These are phyloP conservation scores for Prosopis cineraria DNA, from an alignment of 306 rosid genomes.

Conservation along the genomic window DNA sequence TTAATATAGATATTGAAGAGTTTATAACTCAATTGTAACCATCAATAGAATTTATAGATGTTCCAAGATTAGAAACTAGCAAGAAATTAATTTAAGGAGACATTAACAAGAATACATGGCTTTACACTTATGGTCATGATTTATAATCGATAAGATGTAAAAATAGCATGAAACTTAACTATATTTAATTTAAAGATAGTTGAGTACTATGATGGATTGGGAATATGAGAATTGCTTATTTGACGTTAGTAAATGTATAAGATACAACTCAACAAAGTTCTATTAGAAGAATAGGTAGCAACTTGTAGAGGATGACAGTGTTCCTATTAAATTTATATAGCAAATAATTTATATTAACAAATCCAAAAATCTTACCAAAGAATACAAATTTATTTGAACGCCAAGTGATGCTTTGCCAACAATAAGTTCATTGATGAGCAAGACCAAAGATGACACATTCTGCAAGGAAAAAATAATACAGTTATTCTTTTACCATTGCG, in stretches of 20 bases:
- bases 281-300: conserved; percentile 21
- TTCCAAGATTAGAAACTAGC: background rate
- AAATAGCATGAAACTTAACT: background rate
- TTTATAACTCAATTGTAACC: background rate
- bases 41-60: background rate
- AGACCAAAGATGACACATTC: conserved; percentile 75
- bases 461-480: conserved; percentile 39
- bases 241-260: conserved; percentile 4
- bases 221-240: conserved; percentile 1
- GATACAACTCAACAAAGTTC: conserved; percentile 38
- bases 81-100: background rate
- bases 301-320: conserved; percentile 38
- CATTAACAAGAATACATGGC: conserved; percentile 5
- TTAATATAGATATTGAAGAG: background rate
- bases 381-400: conserved; percentile 57
- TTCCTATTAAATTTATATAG: conserved; percentile 35
- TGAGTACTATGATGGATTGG: background rate
- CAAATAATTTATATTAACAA: background rate
- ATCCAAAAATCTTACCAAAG: conserved; percentile 19
- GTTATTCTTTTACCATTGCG: background rate
- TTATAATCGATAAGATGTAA: background rate
- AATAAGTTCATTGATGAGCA: conserved; percentile 60
- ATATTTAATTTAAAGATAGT: background rate
- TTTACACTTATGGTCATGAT: conserved; percentile 1
- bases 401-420: conserved; percentile 68